Base-by-base conservation (phyloP, 1,139 yeast genomes). In the Eremothecium sinecaudum region DNA sequence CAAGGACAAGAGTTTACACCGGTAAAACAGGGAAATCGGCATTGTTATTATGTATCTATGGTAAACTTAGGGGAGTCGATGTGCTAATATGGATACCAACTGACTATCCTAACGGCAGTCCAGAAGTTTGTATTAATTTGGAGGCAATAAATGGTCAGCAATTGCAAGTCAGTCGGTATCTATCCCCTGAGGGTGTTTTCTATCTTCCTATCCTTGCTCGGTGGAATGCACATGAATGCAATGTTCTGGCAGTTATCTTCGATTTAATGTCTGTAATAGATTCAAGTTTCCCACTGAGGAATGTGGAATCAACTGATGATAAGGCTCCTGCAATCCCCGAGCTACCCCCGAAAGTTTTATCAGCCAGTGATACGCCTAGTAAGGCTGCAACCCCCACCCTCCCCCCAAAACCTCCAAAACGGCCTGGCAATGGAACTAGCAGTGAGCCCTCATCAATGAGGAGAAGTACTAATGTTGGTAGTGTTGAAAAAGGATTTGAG, bases 71-170 rank as follows among this genome's bases (percentile, higher is more conserved):
- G 5, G 48, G 51, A 1, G 66, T 76, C n/a, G 86, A 87, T 0
- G 53, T 82, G 9, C 75, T 75, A 39, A 59, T 86, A 3, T 86
- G 94, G 94, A 51, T 87, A 1, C 94, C 94, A 0, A 66, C 67
- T 24, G 62, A 66, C 18, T 83, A 82, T 48, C 94, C 95, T 0
- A 50, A 48, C 18, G 53, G 47, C 2, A 67, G 76, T 1, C 96
- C 96, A 0, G 49, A 73, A 15, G 69, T 73, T 0, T 79, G 66
- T 50, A 71, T 84, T 5, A 63, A 67, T 17, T 24, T 51, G n/a
- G 55, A 46, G 22, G 75, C 80, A 0, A 59, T 69, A 1, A 64
- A 66, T 26, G 64, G 63, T 16, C 64, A 59, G 69, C 59, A 54
- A 35, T 58, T 76, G 34, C 67, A 62, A 28, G 80, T 86, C 0